phyloP scores from a whole-genome alignment of 345 rosid genomes.

The Balakata baccata region DNA sequence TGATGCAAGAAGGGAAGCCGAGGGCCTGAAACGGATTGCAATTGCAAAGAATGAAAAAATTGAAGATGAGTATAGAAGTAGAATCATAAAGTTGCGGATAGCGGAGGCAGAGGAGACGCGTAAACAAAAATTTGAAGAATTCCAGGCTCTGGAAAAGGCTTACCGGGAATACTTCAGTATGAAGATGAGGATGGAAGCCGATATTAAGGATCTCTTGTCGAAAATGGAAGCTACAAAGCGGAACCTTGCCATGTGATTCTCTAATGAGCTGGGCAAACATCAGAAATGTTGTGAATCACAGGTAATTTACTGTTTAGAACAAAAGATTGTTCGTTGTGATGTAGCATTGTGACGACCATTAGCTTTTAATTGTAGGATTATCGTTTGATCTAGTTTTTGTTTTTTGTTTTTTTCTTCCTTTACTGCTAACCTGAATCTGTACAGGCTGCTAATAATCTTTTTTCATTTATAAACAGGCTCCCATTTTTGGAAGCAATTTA shows the following conservation, averaged over 20 bases:
- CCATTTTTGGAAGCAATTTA: too few relatives aligned
- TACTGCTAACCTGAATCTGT: constrained; percentile 37
- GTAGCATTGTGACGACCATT: constrained; percentile 15
- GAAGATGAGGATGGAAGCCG: constrained; percentile 92
- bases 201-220: constrained; percentile 69
- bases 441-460: constrained; percentile 17
- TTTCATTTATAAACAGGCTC: too few relatives aligned
- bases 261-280: neutral
- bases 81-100: constrained; percentile 59
- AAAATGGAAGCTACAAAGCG: constrained; percentile 85
- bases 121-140: constrained; percentile 63
- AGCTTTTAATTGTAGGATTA: constrained; percentile 20
- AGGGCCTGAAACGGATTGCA: constrained; percentile 76
- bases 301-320: constrained; percentile 12
- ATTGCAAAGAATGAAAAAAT: constrained; percentile 66
- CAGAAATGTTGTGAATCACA: constrained; percentile 8
- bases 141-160: constrained; percentile 70
- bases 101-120: constrained; percentile 62
- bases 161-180: constrained; percentile 63
- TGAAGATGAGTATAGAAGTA: constrained; percentile 61
- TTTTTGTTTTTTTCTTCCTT: neutral
- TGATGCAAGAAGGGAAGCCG: constrained; percentile 87
- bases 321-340: constrained; percentile 6
- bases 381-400: constrained; percentile 8
- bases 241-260: constrained; percentile 52